Conservation (phyloP, 164 flowering plant species). For the Magnolia kwangsiensis region DNA sequence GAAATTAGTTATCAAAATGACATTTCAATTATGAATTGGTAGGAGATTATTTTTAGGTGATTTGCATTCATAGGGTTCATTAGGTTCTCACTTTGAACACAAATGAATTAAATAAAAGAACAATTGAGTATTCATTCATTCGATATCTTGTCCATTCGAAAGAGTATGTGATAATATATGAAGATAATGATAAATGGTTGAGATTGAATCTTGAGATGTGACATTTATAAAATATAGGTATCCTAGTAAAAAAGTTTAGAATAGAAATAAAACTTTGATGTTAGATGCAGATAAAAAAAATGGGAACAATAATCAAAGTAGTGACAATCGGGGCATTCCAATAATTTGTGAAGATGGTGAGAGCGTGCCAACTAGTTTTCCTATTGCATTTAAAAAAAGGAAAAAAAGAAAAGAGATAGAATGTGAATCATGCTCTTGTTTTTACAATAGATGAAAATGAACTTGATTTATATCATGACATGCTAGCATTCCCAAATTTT, state of each 20-base stretch:
- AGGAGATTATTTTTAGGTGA: not conserved
- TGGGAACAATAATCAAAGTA: not conserved
- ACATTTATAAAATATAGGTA: too few species aligned
- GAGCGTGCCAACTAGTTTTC: not conserved
- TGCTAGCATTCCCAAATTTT: too few species aligned
- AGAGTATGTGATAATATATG: not conserved
- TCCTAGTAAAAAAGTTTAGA: too few species aligned
- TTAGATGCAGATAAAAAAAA: not conserved
- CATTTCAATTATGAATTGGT: not conserved
- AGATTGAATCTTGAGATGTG: not conserved
- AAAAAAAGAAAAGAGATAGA: not conserved
- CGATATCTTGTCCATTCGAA: not conserved
- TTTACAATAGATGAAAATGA: not conserved
- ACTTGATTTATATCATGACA: not conserved
- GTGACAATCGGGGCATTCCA: not conserved
- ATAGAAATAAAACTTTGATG: not conserved
- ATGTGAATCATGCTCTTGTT: not conserved
- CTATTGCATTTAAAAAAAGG: not conserved
- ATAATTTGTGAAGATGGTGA: not conserved
- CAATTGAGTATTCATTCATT: not conserved
- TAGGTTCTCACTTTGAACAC: not conserved
- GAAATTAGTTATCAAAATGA: not conserved
- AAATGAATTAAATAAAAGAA: not conserved
- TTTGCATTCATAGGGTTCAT: not conserved
- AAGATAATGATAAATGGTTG: too few species aligned